Conservation (phyloP, 2,329 filamentous ascomycete species). For the Penicillium fuscoglaucum region DNA sequence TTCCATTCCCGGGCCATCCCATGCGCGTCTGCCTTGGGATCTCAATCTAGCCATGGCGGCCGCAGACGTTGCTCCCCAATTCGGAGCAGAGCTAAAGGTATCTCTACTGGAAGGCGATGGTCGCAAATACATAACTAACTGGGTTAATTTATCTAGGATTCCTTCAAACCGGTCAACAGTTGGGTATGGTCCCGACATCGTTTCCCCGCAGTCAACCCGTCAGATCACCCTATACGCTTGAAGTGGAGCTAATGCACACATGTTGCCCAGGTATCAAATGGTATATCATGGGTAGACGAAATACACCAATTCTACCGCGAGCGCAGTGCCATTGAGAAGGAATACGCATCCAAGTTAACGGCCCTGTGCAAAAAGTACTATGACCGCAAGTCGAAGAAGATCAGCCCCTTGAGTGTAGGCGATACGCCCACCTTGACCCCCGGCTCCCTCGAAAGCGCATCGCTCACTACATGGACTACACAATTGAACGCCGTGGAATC, state of each 20-base stretch:
- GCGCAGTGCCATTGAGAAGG: conserved; percentile 89
- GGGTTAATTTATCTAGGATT: conserved; percentile 63
- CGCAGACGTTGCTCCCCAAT: conserved; percentile 75
- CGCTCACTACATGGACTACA: conserved; percentile 93
- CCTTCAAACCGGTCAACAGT: conserved; percentile 89
- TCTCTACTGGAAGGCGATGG: background rate
- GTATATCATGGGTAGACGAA: conserved; percentile 93
- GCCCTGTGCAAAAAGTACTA: conserved; percentile 93
- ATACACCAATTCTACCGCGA: conserved; percentile 98
- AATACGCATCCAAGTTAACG: conserved; percentile 86
- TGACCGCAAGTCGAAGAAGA: conserved; percentile 93
- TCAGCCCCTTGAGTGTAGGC: conserved; percentile 83
- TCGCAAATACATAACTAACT: conserved; percentile 23
- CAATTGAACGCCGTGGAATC: conserved; percentile 88
- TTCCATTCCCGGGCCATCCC: conserved; percentile 13
- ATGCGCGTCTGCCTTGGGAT: conserved; percentile 29
- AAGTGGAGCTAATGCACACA: conserved; percentile 21
- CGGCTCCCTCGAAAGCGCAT: conserved; percentile 92
- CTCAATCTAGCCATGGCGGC: conserved; percentile 65
- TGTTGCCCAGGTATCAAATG: conserved; percentile 64
- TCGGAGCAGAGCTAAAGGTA: conserved; percentile 94
- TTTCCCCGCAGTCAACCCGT: conserved; percentile 16
- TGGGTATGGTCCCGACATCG: conserved; percentile 61
- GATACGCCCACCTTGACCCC: conserved; percentile 91
- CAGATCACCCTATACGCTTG: conserved; percentile 12